Base-by-base conservation (phyloP, 352 stramenopile genomes). In the Thraustotheca clavata region DNA sequence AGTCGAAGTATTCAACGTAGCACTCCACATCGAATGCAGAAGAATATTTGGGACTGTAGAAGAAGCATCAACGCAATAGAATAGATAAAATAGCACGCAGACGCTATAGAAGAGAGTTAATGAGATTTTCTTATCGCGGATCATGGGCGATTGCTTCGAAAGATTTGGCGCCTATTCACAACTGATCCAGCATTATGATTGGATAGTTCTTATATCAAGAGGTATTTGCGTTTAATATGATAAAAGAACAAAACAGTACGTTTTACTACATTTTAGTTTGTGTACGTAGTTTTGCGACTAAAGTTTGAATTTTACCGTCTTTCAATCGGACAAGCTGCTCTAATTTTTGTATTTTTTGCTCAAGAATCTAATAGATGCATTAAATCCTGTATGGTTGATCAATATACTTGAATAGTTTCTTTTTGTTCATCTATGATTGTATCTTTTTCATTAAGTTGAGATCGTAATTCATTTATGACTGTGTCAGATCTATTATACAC, bases 341-440 rank as follows among this genome's bases (percentile, higher is more conserved):
- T 18, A 98, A 76, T 71, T 98, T 98, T 48, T 93, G 77, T 22
- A 98, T 86, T 74, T 98, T 98, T 70, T 96, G 88, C 67, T 98
- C 89, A 20, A 98, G 69, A 38, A 98, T 98, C 73, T 96, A 65
- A 4, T 18, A 49, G 27, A 63, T 22, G 9, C 27, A n/a, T 18
- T 26, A 46, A 35, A 7, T 18, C 14, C 36, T 20, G 14, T 40
- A 32, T 33, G 49, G 16, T 39, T 41, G 11, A 20, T 36, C 4
- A 12, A 3, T 38, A 12, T 32, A 83, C 77, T 73, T 91, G 80
- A 34, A 95, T 83, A 11, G 87, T 97, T 68, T 97, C 90, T 22
- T 80, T 74, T 20, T 96, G 73, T 59, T 97, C 87, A 12, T 69
- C 60, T 38, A 97, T 94, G 16, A 76, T 84, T 39, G 75, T 92